Evolutionary conservation across 495 filamentous ascomycete genomes (phyloP), one percentile per base, ranked within the genome.

Genomic region (Trichodelitschia bisporula): DNA sequence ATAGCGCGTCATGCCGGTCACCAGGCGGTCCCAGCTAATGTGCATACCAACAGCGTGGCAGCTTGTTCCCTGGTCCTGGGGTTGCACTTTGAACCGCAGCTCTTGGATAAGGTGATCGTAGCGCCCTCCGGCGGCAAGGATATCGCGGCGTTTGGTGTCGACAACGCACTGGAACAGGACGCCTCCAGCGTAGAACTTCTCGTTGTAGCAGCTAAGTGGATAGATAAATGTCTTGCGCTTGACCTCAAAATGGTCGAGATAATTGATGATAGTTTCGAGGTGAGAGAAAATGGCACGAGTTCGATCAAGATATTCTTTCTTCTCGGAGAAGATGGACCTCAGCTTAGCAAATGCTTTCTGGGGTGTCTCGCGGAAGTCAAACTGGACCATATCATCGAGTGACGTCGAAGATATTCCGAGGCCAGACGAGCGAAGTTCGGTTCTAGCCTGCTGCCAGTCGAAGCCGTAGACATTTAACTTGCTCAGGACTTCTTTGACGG

Each of bases 71-170:
- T 21, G 40, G 34, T 15, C 40, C n/a, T 38, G 32, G 26, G 51
- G 54, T 16, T 59, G 56, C 29, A 66, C 58, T 32, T 60, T 67
- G 9, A 66, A 62, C 4, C 62, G 60, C 40, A 77, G 65, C 18
- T 69, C 71, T 46, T 62, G 57, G 20, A 97, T 84, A 26, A 97
- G 54, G 14, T 63, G 61, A 45, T 97, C 86, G 47, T 95, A 97
- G 17, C 86, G 70, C 17, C 86, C 86, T 29, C 86, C 86, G 19
- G 83, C 86, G 1, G 84, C 86, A 40, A 97, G 79, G 6, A 95
- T 76, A 39, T 86, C 74, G 18, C 62, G 57, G 38, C 67, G 67
- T 48, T 84, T 91, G 33, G 61, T 72, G 49, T 95, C 89, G 40
- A 79, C 82, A 1, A 93, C 49, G 38, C 83, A 95, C 38, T 89